A percentile compares a stretch with the other conserved stretches of the same genome.
These are phyloP conservation scores for Hanseniaspora sp. DNA, from an alignment of 1,139 yeast species.

Conservation along the genomic window DNA sequence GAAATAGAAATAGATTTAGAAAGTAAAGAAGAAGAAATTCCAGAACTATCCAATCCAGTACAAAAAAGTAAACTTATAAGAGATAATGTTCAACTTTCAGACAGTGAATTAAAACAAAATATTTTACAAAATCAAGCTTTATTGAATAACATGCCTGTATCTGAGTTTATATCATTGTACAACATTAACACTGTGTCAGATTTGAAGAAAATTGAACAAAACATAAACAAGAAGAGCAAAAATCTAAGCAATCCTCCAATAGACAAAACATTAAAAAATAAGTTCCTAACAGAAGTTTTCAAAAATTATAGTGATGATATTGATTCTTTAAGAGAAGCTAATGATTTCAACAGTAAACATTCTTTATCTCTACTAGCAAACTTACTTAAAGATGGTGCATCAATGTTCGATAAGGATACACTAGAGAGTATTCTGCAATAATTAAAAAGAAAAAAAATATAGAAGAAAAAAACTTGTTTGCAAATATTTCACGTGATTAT, in stretches of 20 bases:
- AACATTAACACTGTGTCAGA: conserved; percentile 7
- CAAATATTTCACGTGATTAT: neutral
- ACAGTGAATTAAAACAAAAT: conserved; percentile 30
- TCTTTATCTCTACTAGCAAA: conserved; percentile 55
- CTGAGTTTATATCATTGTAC: conserved; percentile 9
- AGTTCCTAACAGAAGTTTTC: conserved; percentile 49
- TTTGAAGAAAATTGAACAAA: conserved; percentile 8
- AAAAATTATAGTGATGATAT: conserved; percentile 51
- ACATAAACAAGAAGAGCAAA: conserved; percentile 3
- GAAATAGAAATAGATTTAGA: conserved; percentile 17
- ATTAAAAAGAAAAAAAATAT: no score
- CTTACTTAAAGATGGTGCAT: conserved; percentile 53
- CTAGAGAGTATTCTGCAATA: conserved; percentile 30
- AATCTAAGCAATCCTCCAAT: conserved; percentile 11
- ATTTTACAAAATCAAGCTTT: conserved; percentile 1
- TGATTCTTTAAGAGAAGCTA: conserved; percentile 50
- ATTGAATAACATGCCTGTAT: conserved; percentile 3
- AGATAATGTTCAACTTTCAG: conserved; percentile 34
- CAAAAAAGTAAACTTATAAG: conserved; percentile 10
- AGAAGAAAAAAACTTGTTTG: no score
- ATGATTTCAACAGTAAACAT: conserved; percentile 45
- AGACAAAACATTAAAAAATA: conserved; percentile 34
- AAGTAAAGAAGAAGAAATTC: conserved; percentile 17
- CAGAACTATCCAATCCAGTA: conserved; percentile 12
- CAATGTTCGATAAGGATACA: conserved; percentile 55